Evolutionary conservation across 2,329 filamentous ascomycete species (phyloP), one percentile per base, ranked within the genome.

Genomic region (Rutstroemia sydowiana): DNA sequence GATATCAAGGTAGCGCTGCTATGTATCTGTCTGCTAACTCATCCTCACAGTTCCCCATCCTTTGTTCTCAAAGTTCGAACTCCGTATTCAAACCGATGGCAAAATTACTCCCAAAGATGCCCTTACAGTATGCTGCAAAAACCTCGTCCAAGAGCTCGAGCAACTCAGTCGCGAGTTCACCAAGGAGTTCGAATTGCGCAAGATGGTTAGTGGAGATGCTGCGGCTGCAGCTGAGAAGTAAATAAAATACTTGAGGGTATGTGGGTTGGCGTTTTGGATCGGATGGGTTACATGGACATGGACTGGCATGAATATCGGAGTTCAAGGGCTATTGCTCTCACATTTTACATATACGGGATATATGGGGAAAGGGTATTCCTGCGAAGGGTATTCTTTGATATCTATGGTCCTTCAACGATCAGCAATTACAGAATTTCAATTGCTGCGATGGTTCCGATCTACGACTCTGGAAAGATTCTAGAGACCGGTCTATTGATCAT

Each of bases 31-130:
- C 13, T 10, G 18, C 37, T 41, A 41, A 41, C 37, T 21, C 30
- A 31, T 13, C 34, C 31, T 9, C 26, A 42, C 42, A 64, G 65
- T 71, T 28, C 69, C 70, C 11, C 70, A 72, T 51, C 70, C 70
- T 3, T 61, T 72, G 31, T 69, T 71, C 52, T 65, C 70, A 43
- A 76, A 73, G 53, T 83, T 88, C 68, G 74, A 82, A 61, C 75
- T 98, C 55, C 88, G 93, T 52, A 80, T 98, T 54, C 90, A 95
- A 71, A 98, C 93, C 4, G 89, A 97, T 66, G 93, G 93, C 54
- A 79, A 79, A 21, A 78, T 95, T 57, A 87, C 86, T 1, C 90
- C 93, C n/a, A 91, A 91, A 61, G 88, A 95, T 61, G 90, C 91
- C 1, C 76, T 98, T 37, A 75, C 93, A 51, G 79, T 84, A 47